phyloP scores from a whole-genome alignment of 805 yeast genomes.

The Zygosaccharomyces rouxii region DNA sequence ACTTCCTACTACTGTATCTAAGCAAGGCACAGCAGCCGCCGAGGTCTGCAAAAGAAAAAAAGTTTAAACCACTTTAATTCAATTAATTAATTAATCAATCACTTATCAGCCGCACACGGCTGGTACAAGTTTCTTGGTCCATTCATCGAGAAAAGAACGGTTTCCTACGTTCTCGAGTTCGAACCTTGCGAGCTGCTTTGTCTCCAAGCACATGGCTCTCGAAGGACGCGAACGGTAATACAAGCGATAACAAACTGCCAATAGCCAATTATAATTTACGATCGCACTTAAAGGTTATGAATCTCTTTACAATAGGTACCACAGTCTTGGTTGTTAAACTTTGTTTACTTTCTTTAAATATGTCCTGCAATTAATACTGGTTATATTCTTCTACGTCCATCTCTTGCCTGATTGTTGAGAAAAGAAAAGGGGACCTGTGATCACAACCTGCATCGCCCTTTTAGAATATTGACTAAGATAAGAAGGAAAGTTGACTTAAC shows the following conservation, averaged over 20 bases:
- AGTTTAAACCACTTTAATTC: not conserved
- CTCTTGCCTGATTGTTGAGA: not conserved
- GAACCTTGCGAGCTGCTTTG: not conserved
- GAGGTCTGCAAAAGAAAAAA: not conserved
- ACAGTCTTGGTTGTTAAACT: not conserved
- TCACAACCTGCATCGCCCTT: constrained; percentile 4
- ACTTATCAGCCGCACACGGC: not conserved
- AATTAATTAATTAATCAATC: too few species aligned
- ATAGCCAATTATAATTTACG: too few species aligned
- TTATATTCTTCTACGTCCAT: not conserved
- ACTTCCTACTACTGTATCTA: not conserved
- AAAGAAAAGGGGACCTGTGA: constrained; percentile 3
- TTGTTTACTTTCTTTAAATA: not conserved
- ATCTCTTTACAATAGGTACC: too few species aligned
- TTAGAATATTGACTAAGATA: not conserved
- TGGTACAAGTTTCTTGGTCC: not conserved
- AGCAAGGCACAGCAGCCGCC: not conserved
- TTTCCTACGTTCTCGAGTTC: not conserved
- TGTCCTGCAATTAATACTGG: not conserved
- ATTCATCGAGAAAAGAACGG: not conserved
- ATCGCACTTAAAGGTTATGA: too few species aligned
- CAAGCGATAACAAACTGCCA: too few species aligned
- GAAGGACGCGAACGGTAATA: too few species aligned
- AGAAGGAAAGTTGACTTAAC: not conserved
- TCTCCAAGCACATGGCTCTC: not conserved